These are phyloP conservation scores for Colletotrichum orbiculare DNA, from an alignment of 2,329 filamentous ascomycete genomes.

Conservation along the genomic window DNA sequence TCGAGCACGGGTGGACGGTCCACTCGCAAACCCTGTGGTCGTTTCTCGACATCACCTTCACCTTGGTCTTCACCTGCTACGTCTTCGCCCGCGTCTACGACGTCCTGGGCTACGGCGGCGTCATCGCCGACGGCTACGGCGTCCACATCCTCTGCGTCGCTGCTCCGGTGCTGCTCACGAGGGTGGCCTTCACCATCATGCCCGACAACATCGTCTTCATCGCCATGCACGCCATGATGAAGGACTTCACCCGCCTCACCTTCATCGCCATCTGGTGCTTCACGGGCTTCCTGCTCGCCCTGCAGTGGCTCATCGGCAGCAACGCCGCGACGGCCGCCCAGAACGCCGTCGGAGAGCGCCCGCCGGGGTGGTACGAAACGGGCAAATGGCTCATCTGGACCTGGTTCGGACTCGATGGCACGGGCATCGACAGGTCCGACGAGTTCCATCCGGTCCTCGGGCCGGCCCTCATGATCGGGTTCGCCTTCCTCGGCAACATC, in stretches of 20 bases:
- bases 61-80: conserved; percentile 71
- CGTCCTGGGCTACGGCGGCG: conserved; percentile 14
- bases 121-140: conserved; percentile 63
- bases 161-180: conserved; percentile 74
- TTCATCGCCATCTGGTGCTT: conserved; percentile 69
- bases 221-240: conserved; percentile 78
- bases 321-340: conserved; percentile 42
- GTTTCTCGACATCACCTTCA: conserved; percentile 77
- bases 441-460: conserved; percentile 76
- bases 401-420: conserved; percentile 80
- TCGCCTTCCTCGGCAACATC: conserved; percentile 80
- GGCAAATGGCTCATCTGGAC: conserved; percentile 84
- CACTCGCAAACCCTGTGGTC: conserved; percentile 82
- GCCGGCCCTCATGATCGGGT: conserved; percentile 75
- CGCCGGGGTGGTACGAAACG: conserved; percentile 61
- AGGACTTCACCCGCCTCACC: conserved; percentile 75
- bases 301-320: conserved; percentile 69
- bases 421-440: conserved; percentile 60
- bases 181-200: conserved; percentile 78
- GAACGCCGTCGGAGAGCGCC: not conserved
- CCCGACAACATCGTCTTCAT: conserved; percentile 82
- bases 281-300: conserved; percentile 75
- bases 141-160: conserved; percentile 74
- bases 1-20: conserved; percentile 74
- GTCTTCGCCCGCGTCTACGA: conserved; percentile 69